Base-by-base conservation (phyloP, 108 stramenopile species). In the Conticribra weissflogii region DNA sequence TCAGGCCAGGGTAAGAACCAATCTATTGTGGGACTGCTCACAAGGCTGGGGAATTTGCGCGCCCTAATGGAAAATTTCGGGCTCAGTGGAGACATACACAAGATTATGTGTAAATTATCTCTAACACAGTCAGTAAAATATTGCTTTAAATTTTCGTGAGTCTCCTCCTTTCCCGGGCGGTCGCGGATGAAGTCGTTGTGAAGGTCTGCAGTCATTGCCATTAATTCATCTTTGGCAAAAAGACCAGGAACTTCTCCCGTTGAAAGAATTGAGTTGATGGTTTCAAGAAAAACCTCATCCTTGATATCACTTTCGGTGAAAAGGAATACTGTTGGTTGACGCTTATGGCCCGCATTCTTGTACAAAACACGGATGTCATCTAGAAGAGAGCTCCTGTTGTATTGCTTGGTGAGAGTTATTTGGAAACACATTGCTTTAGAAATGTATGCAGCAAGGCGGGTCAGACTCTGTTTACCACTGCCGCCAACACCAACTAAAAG, bases 41-140 rank as follows among this genome's bases (percentile, higher is more conserved):
- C 82, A 50, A 96, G 72, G 17, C 96, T 88, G 9, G 96, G 96
- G 70, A 96, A 96, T 62, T 94, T 95, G 30, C 93, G 86, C 15
- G 96, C 96, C 23, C 96, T 74, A 36, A 85, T 72, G 17, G 94
- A 83, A 71, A 96, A 96, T 65, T 90, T 90, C 29, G 93, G 86
- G 76, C 93, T 95, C 69, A 95, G 71, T n/a, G 96, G 96, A 34
- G 91, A 92, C 96, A 96, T 96, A 83, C 96, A 96, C 15, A 96
- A 83, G 61, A 96, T 86, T 1, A 96, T 66, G 70, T 96, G 96
- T 41, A 96, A 71, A 71, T 95, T 95, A 72, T 95, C 92, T 46
- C 94, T 74, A 8, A 91, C 92, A 46, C 80, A 77, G 65, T 96
- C 94, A 29, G 90, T 85, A 76, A 96, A 96, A 78, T 76, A 96